phyloP scores from a whole-genome alignment of 306 rosid species.

The Quercus engelmannii region DNA sequence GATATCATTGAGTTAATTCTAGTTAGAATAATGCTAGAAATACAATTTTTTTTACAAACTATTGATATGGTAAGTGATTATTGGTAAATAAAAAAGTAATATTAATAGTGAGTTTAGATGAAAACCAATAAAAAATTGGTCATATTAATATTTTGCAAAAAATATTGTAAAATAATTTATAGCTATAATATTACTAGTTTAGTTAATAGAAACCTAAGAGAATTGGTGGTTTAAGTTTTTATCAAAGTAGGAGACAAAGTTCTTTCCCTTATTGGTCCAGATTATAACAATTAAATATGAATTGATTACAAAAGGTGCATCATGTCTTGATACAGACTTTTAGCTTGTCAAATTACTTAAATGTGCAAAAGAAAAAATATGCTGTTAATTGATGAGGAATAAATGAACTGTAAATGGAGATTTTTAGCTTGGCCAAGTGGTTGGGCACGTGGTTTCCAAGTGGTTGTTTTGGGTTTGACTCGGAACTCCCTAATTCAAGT shows the following conservation, averaged over 20 bases:
- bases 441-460: too few species aligned
- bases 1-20: not conserved
- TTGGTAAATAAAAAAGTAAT: too few species aligned
- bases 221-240: not conserved
- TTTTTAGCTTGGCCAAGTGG: too few species aligned
- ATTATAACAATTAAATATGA: not conserved
- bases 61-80: too few species aligned
- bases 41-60: too few species aligned
- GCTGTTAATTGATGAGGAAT: not conserved
- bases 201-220: not conserved
- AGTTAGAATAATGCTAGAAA: too few species aligned
- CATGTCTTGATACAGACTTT: not conserved
- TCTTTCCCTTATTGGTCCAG: not conserved
- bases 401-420: not conserved
- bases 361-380: too few species aligned
- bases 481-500: too few species aligned
- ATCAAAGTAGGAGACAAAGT: not conserved
- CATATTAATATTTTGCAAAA: too few species aligned
- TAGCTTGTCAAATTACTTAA: not conserved
- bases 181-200: rapidly evolving
- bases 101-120: rapidly evolving
- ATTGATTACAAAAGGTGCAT: not conserved
- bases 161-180: too few species aligned
- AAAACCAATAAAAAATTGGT: too few species aligned
- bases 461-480: too few species aligned